Conservation (phyloP, 805 yeast genomes). For the Jamesozyma rosinii region DNA sequence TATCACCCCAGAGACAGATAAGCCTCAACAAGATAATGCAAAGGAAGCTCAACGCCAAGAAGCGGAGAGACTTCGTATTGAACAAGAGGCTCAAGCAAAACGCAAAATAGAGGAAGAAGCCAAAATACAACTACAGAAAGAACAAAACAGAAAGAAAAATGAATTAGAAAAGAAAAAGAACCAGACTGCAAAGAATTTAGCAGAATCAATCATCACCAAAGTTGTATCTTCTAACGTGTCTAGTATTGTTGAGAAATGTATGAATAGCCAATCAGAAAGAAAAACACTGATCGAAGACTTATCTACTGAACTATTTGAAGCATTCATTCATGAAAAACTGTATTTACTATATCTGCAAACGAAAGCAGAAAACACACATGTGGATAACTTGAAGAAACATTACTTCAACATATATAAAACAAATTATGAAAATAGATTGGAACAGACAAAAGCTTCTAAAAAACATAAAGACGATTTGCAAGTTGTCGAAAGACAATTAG, state of each 20-base stretch:
- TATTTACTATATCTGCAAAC: constrained; percentile 36
- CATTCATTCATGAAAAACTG: constrained; percentile 52
- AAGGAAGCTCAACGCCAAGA: background rate
- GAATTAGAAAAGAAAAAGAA: constrained; percentile 6
- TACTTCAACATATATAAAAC: constrained; percentile 29
- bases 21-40: background rate
- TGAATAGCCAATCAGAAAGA: constrained; percentile 6
- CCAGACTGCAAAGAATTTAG: constrained; percentile 1
- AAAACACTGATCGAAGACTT: constrained; percentile 30
- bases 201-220: background rate
- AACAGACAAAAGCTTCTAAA: constrained; percentile 33
- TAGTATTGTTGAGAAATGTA: constrained; percentile 5
- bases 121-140: constrained; percentile 1
- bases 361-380: constrained; percentile 37
- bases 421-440: constrained; percentile 28
- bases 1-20: background rate
- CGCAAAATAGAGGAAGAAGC: constrained; percentile 1
- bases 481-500: constrained; percentile 30
- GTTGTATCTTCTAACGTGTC: constrained; percentile 5
- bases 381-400: constrained; percentile 25
- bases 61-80: background rate
- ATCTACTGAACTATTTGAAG: constrained; percentile 44
- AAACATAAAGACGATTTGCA: constrained; percentile 33
- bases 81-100: constrained; percentile 5
- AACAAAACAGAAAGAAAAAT: constrained; percentile 6